Evolutionary conservation across 176 grass and related monocot species (phyloP).

Genomic region (Alopecurus myosuroides): DNA sequence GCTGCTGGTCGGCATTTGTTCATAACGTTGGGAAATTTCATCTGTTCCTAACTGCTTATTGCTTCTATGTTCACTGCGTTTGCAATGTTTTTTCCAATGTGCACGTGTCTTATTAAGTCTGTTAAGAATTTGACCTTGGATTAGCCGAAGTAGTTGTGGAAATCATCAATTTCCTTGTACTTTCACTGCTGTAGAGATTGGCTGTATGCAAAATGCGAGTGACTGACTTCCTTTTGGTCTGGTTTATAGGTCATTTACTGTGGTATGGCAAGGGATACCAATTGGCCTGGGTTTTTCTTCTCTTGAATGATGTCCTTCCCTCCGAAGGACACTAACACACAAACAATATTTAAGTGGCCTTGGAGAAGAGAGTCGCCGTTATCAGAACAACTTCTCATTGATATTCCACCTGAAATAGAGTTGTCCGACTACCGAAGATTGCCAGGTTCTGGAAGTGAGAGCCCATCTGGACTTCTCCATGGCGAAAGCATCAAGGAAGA

Average conservation of each 20-base stretch:
- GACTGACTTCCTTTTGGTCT: constrained; percentile 1
- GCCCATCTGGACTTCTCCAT: constrained; percentile 76
- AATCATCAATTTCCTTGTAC: background rate
- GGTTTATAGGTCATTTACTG: constrained; percentile 5
- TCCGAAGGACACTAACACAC: constrained; percentile 33
- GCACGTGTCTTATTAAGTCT: background rate
- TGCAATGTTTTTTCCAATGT: background rate
- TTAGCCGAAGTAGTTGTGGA: background rate
- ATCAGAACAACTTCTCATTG: constrained; percentile 48
- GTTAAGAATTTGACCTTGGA: background rate
- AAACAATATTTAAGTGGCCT: constrained; percentile 53
- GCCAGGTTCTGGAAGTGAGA: constrained; percentile 57
- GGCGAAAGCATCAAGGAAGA: constrained; percentile 55
- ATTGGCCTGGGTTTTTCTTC: constrained; percentile 7
- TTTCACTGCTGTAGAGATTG: background rate
- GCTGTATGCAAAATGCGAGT: background rate
- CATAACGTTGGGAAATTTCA: background rate
- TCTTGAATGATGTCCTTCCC: constrained; percentile 60
- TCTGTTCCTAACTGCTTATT: background rate
- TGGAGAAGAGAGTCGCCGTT: constrained; percentile 59
- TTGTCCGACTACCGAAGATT: constrained; percentile 69
- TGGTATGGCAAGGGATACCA: constrained; percentile 53
- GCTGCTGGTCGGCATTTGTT: background rate
- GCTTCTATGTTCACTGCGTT: background rate
- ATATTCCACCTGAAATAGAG: constrained; percentile 75